A percentile compares a stretch with the other conserved stretches of the same genome.
Conservation (phyloP, 768 basidiomycete genomes). For the Dacryopinax spathularia region DNA sequence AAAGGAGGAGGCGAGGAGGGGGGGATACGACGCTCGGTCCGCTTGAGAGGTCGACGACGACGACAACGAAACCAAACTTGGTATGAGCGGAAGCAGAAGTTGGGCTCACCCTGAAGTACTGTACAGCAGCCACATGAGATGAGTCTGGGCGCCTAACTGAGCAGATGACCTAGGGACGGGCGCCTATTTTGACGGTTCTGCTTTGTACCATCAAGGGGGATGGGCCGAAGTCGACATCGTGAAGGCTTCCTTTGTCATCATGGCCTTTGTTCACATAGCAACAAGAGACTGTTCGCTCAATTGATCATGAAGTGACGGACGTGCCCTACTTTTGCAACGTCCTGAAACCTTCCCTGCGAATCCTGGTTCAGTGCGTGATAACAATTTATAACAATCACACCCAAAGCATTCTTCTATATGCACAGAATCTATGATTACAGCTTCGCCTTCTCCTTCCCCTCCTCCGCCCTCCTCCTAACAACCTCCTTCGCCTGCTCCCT, state of each 20-base stretch:
- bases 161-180: neutral
- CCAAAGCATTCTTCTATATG: neutral
- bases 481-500: slow-evolving; percentile 35
- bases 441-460: slow-evolving; percentile 16
- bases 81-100: neutral
- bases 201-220: no score
- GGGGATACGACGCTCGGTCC: neutral
- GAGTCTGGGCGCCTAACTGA: neutral
- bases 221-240: no score
- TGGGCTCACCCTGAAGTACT: slow-evolving; percentile 2
- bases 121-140: neutral
- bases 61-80: slow-evolving; percentile 2
- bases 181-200: neutral
- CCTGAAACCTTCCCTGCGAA: no score
- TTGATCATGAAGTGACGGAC: no score
- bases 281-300: no score
- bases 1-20: neutral
- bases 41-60: neutral
- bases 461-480: slow-evolving; percentile 4
- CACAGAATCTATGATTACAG: slow-evolving; percentile 15
- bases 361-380: no score
- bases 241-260: no score
- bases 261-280: no score
- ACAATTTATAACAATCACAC: no score
- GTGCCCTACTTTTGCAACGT: no score